Base-by-base conservation (phyloP, 2,329 filamentous ascomycete genomes). In the Colletotrichum melonis region DNA sequence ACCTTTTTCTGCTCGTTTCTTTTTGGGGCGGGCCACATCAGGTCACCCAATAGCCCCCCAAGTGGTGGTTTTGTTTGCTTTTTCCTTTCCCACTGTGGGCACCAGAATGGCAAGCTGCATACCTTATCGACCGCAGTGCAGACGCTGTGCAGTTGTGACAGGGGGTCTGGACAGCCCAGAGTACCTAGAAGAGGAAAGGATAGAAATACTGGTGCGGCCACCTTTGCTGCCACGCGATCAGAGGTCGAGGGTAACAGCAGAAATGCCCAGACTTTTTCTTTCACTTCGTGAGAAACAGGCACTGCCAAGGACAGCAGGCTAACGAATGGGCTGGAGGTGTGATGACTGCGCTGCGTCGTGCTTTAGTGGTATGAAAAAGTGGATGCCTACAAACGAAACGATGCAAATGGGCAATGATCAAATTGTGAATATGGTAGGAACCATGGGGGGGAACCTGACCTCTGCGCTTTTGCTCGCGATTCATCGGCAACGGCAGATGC, bases 11-110 rank as follows among this genome's bases (percentile, higher is more conserved):
- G 16, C 42, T 42, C 2, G 4, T 46, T 65, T 22, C 22, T 22
- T 65, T 55, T 65, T 30, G 49, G 35, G 30, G 16, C 22, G 32
- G 32, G 24, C 16, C 52, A 46, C 22, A 32, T 46, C 32, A 65
- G n/a, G 46, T 32, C 62, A 35, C 24, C 5, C 52, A 65, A 46
- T 42, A 14, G 63, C 24, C 63, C 42, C 42, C 52, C 3, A 46
- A 14, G 7, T 19, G 26, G 30, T 7, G 30, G 46, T 26, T 26
- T 63, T 63, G 46, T 26, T 69, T 72, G 58, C 70, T 67, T 72
- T 72, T 72, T 64, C 16, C 38, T 42, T 5, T 2, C 60, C 16
- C 28, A 24, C n/a, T 49, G 26, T 46, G 16, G 32, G 14, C 54
- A 56, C 22, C 54, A 28, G 22, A 28, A 56, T 32, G 22, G 19